Evolutionary conservation across 2,329 filamentous ascomycete species (phyloP).

Genomic region (Microdochium nivale): DNA sequence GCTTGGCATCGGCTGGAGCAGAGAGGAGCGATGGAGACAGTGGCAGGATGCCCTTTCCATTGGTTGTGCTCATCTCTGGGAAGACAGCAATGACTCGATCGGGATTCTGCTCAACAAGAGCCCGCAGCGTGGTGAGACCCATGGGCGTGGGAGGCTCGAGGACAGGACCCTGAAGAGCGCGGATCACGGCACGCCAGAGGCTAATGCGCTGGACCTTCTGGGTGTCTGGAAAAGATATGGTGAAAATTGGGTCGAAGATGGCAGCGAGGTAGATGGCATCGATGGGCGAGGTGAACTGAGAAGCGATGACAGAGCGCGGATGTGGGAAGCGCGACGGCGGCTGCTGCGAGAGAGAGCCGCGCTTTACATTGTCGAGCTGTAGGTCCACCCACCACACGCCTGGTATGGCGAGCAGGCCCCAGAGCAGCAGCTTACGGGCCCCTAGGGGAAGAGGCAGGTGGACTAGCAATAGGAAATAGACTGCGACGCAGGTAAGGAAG

Average conservation of each 20-base stretch:
- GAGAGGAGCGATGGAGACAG: slow-evolving; percentile 70
- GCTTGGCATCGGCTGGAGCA: slow-evolving; percentile 57
- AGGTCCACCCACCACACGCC: slow-evolving; percentile 98
- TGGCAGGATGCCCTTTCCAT: slow-evolving; percentile 81
- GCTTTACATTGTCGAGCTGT: slow-evolving; percentile 94
- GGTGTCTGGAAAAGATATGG: slow-evolving; percentile 68
- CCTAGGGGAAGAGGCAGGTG: slow-evolving; percentile 60
- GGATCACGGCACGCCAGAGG: slow-evolving; percentile 64
- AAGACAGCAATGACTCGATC: slow-evolving; percentile 76
- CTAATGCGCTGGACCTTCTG: slow-evolving; percentile 68
- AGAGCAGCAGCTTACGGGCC: slow-evolving; percentile 74
- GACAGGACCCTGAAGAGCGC: slow-evolving; percentile 53
- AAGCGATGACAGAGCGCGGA: slow-evolving; percentile 74
- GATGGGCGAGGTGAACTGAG: slow-evolving; percentile 85
- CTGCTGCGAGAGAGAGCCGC: slow-evolving; percentile 74
- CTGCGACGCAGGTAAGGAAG: slow-evolving; percentile 55
- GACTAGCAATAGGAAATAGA: slow-evolving; percentile 77
- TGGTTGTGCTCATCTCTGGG: slow-evolving; percentile 90
- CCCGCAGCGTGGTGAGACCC: slow-evolving; percentile 50
- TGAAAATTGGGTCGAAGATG: slow-evolving; percentile 95
- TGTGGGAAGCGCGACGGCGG: slow-evolving; percentile 67
- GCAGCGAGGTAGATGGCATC: slow-evolving; percentile 91
- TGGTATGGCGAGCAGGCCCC: slow-evolving; percentile 78
- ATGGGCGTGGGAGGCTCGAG: slow-evolving; percentile 33
- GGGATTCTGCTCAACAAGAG: slow-evolving; percentile 60